Conservation (phyloP, 2,329 filamentous ascomycete species). For the Westerdykella sp. region DNA sequence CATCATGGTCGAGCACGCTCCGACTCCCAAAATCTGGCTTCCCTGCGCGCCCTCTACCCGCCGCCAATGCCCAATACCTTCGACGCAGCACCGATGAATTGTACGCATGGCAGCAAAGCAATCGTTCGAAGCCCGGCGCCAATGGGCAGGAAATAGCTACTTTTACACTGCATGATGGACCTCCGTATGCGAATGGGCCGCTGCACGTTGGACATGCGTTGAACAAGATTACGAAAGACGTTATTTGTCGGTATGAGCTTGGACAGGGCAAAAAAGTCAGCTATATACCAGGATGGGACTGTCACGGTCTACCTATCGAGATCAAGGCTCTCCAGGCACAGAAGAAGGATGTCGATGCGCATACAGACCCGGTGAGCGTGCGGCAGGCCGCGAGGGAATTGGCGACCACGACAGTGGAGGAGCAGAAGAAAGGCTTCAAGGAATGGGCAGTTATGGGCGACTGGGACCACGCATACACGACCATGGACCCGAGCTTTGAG, state of each 20-base stretch:
- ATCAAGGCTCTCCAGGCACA: conserved; percentile 74
- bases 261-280: conserved; percentile 68
- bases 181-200: conserved; percentile 89
- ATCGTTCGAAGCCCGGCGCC: conserved; percentile 40
- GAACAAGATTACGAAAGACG: conserved; percentile 96
- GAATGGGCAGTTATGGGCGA: conserved; percentile 74
- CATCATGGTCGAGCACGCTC: conserved; percentile 42
- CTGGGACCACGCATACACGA: conserved; percentile 70
- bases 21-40: conserved; percentile 46
- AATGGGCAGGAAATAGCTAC: conserved; percentile 41
- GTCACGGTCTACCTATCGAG: conserved; percentile 94
- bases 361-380: conserved; percentile 49
- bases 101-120: conserved; percentile 73
- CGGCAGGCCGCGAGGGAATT: conserved; percentile 59
- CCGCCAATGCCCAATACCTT: conserved; percentile 49
- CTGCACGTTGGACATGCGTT: conserved; percentile 91
- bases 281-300: conserved; percentile 95
- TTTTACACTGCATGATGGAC: conserved; percentile 90
- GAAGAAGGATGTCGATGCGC: conserved; percentile 32
- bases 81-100: conserved; percentile 77
- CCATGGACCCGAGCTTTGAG: conserved; percentile 72
- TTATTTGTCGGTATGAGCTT: conserved; percentile 76
- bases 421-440: conserved; percentile 68
- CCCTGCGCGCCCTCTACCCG: conserved; percentile 39
- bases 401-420: conserved; percentile 60